phyloP scores from a whole-genome alignment of 768 basidiomycete genomes.

The Mycena capillaripes region DNA sequence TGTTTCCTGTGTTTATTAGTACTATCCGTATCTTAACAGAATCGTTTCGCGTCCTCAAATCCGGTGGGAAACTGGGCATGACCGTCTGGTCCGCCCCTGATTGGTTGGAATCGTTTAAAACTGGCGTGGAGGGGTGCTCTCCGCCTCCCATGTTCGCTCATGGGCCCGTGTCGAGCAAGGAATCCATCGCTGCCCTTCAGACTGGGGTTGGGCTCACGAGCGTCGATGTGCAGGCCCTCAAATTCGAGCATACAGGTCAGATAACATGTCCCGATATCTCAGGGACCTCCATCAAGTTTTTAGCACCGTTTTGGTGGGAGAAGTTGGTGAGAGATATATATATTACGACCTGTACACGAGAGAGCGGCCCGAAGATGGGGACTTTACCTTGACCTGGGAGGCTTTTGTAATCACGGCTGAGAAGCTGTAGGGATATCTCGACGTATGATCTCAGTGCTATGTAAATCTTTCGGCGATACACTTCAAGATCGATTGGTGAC shows the following conservation, averaged over 20 bases:
- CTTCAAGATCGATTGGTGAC: too few relatives aligned
- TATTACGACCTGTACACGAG: too few relatives aligned
- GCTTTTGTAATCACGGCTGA: too few relatives aligned
- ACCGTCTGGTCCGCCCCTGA: conserved; percentile 10
- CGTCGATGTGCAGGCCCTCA: conserved; percentile 3
- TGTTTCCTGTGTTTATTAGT: not conserved
- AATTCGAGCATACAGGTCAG: conserved; percentile 8
- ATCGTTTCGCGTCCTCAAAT: too few relatives aligned
- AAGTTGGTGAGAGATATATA: not conserved
- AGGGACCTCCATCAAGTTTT: not conserved
- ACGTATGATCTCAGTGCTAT: too few relatives aligned
- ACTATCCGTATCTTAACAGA: not conserved
- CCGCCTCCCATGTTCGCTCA: conserved; percentile 9
- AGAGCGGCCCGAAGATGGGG: too few relatives aligned
- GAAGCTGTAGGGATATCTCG: too few relatives aligned
- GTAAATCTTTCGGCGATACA: too few relatives aligned
- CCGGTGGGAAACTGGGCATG: too few relatives aligned
- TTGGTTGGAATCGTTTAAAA: conserved; percentile 20
- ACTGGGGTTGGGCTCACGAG: conserved; percentile 2
- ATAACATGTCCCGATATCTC: not conserved
- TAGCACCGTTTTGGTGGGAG: not conserved
- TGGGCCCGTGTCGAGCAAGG: not conserved
- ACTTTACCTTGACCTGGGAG: too few relatives aligned
- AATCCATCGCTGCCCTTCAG: not conserved
- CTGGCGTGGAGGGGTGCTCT: not conserved